Evolutionary conservation across 148 eudicot species (phyloP).

Genomic region (Nepenthes gracilis): DNA sequence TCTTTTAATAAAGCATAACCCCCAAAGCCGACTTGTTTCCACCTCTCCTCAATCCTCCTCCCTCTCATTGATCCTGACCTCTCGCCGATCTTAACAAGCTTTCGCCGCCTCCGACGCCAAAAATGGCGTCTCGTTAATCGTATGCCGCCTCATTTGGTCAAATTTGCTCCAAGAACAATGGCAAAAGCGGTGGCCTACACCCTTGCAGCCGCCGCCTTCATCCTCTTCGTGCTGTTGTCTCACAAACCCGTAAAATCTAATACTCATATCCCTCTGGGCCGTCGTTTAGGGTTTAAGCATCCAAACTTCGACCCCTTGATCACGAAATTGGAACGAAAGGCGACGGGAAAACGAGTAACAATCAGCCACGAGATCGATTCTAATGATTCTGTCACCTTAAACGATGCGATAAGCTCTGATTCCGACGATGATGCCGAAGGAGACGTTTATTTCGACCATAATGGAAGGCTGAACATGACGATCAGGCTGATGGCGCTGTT

Average conservation of each 20-base stretch:
- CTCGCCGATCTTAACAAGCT: neutral
- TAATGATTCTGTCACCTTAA: too few species aligned
- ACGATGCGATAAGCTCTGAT: too few species aligned
- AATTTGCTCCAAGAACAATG: conserved; percentile 12
- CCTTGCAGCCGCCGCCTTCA: conserved; percentile 25
- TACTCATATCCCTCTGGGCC: conserved; percentile 5
- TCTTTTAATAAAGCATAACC: too few species aligned
- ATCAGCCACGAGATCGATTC: neutral
- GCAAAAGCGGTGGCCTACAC: conserved; percentile 23
- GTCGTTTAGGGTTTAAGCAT: conserved; percentile 13
- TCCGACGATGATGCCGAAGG: conserved; percentile 4
- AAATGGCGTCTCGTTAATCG: neutral
- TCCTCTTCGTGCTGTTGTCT: conserved; percentile 10
- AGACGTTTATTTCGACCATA: conserved; percentile 16
- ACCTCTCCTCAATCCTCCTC: too few species aligned
- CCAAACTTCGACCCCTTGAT: conserved; percentile 29
- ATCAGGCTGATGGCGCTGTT: conserved; percentile 28
- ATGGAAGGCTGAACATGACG: conserved; percentile 30
- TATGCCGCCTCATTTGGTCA: neutral
- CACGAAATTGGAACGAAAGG: conserved; percentile 11
- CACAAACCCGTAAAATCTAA: neutral
- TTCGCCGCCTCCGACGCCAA: neutral
- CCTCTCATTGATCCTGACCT: neutral
- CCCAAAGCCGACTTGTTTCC: too few species aligned
- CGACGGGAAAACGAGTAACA: conserved; percentile 9